Percentiles rank a stretch among this genome's conserved stretches.
Evolutionary conservation across 1,284 basidiomycete species (phyloP).

Genomic region (Tetrapyrgos nigripes): DNA sequence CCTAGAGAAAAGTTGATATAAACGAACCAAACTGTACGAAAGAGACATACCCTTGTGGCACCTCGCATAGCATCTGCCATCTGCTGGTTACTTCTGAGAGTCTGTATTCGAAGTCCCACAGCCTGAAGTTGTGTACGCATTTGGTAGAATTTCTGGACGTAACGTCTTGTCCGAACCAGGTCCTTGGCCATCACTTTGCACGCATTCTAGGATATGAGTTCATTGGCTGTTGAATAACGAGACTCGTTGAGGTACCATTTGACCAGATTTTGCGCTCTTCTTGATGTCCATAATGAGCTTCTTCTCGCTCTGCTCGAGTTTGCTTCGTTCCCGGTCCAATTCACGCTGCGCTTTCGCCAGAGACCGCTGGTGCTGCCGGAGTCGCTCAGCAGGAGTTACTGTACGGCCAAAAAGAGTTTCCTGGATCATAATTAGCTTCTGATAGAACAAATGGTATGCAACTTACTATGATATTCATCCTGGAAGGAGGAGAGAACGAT

Average conservation of each 20-base stretch:
- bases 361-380: constrained; percentile 95
- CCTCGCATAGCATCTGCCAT: constrained; percentile 99
- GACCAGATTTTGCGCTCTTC: constrained; percentile 94
- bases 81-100: constrained; percentile 95
- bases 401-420: constrained; percentile 95
- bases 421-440: constrained; percentile 45
- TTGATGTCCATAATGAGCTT: constrained; percentile 95
- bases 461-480: constrained; percentile 79
- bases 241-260: constrained; percentile 73
- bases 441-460: constrained; percentile 7
- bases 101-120: constrained; percentile 95
- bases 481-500: constrained; percentile 27
- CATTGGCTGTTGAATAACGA: background rate
- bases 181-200: constrained; percentile 99
- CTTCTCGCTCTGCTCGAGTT: constrained; percentile 96
- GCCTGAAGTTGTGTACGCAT: constrained; percentile 99
- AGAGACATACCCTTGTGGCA: constrained; percentile 82
- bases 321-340: constrained; percentile 93
- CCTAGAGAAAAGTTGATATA: constrained; percentile 52
- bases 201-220: constrained; percentile 71
- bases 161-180: constrained; percentile 93
- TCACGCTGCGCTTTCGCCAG: constrained; percentile 97
- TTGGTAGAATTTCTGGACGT: constrained; percentile 98
- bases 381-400: constrained; percentile 94
- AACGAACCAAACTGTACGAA: background rate